Evolutionary conservation across 495 filamentous ascomycete species (phyloP), one percentile per base, ranked within the genome.

Genomic region (Choiromyces venosus): DNA sequence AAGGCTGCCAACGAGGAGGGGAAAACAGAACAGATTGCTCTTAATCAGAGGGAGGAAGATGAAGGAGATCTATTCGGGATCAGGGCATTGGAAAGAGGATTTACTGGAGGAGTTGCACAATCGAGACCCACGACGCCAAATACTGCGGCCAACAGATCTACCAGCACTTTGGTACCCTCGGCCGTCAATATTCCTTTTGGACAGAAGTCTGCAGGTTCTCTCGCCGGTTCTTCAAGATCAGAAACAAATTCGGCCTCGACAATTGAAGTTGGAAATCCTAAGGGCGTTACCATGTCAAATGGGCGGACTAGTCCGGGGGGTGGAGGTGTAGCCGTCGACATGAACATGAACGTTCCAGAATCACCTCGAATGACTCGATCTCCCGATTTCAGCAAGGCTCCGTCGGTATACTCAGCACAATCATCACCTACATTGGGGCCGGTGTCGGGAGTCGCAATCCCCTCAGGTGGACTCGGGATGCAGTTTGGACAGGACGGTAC

Each of bases 61-160:
- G 84, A 85, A 72, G 83, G 83, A 8, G 83, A 86, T 77, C 71
- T 86, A 7, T 85, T 85, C 66, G 84, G 85, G 25, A 80, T 84
- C 37, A 76, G 83, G 61, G 85, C 84, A 37, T 76, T 86, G 40
- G 83, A 86, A 67, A 77, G 81, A 72, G 85, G 85, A 7, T 84
- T 80, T 72, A 84, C 76, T 71, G 84, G 83, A 69, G 85, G 85
- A 68, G 82, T 85, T 44, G 78, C 82, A n/a, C 85, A 85, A 70
- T 85, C 84, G 18, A 78, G 83, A 25, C 84, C 84, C 10, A 79
- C 72, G 25, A 85, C 84, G 8, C 76, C 79, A 67, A 44, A 19
- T 10, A 74, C 68, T 14, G 69, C 69, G 25, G 39, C 37, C 61
- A 66, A 68, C 40, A 72, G 66, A 67, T 76, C 72, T 7, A 68